Conservation (phyloP, 352 stramenopile genomes). For the Phytophthora citrophthora region DNA sequence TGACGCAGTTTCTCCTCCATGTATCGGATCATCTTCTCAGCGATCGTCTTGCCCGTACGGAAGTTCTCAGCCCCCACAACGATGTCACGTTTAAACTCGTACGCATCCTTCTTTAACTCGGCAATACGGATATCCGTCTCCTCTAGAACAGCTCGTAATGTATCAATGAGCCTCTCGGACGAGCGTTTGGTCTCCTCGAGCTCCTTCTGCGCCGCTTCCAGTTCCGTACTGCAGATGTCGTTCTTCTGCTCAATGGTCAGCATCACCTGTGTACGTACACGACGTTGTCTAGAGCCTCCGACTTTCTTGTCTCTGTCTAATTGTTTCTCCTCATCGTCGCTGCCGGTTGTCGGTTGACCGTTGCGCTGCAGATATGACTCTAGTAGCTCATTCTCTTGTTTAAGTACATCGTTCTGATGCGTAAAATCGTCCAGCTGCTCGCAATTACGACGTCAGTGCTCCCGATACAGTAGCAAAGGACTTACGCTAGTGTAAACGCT, state of each 20-base stretch:
- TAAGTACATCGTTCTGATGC: conserved; percentile 89
- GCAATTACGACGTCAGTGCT: neutral
- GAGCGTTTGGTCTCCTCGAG: conserved; percentile 91
- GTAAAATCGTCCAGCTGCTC: conserved; percentile 84
- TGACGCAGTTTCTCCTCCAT: conserved; percentile 95
- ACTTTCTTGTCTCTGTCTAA: conserved; percentile 59
- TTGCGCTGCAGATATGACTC: conserved; percentile 85
- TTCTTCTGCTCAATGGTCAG: conserved; percentile 95
- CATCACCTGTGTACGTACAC: conserved; percentile 62
- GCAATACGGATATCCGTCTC: conserved; percentile 95
- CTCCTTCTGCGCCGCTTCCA: conserved; percentile 89
- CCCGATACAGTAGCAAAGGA: neutral
- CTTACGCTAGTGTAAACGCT: no score
- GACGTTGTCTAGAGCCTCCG: conserved; percentile 45
- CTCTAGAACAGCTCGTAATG: conserved; percentile 91
- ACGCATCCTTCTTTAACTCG: conserved; percentile 96
- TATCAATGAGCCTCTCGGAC: conserved; percentile 94
- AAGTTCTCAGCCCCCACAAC: conserved; percentile 95
- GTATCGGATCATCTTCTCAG: conserved; percentile 94
- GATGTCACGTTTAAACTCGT: conserved; percentile 96
- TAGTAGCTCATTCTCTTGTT: conserved; percentile 92
- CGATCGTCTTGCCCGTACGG: conserved; percentile 93
- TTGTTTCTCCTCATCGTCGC: conserved; percentile 76
- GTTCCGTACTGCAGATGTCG: conserved; percentile 88
- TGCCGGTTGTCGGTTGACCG: conserved; percentile 44